Base-by-base conservation (phyloP, 1,139 yeast species). In the Saccharomyces hybrid region DNA sequence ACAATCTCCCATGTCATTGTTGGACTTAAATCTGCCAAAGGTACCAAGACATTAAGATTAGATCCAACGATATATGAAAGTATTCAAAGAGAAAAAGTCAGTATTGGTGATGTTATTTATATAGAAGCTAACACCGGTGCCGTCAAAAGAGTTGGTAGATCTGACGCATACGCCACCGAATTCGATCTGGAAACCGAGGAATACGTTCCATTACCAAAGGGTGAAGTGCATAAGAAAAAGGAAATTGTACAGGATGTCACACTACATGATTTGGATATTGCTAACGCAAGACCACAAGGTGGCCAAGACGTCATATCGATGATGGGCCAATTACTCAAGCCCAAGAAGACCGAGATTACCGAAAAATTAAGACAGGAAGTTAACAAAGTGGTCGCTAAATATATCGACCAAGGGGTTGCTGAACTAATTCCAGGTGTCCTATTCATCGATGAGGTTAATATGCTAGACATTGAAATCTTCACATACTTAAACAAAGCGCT, bases 321-420 rank as follows among this genome's bases (percentile, higher is more conserved):
- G 96, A 93, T 93, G 99, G 98, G 98, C 48, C 99, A 93, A 75
- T 77, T 93, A 61, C 79, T 93, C 77, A 93, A 91, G 75, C 98
- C 98, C 55, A 86, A 88, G 65, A 93, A 93, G 75, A 93, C 99
- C n/a, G 99, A 93, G 73, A 93, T 93, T 67, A 95, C 99, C 49
- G 99, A 93, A 67, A 93, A 95, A 72, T 80, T 93, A 69, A 83
- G 99, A 71, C 76, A 79, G 48, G 99, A 93, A 74, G 96, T 93
- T 62, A 91, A 93, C 75, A 90, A 88, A 73, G 96, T 93, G 56
- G 99, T 93, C 47, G 88, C 95, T 61, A 89, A 90, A 71, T 93
- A 93, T 73, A 91, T 93, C 57, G 97, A 91, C 70, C 98, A 93
- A 75, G 99, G 99, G 59, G 89, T 93, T 56, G 99, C 99, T 16